A percentile compares a stretch with the other conserved stretches of the same genome.
These are phyloP conservation scores for Camelina laxa DNA, from an alignment of 345 rosid genomes.

Conservation along the genomic window DNA sequence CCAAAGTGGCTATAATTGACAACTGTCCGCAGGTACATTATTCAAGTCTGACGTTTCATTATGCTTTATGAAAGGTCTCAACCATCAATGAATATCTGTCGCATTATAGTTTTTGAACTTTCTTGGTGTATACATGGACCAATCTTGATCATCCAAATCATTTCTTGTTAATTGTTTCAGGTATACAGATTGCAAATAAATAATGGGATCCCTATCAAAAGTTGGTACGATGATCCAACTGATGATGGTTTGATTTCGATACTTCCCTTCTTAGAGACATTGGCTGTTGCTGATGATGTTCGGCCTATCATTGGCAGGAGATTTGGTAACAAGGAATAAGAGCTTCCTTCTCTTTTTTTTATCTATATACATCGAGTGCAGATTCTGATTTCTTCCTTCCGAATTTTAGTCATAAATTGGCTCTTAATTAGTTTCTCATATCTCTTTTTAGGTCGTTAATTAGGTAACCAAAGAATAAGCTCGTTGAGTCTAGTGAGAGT, in stretches of 20 bases:
- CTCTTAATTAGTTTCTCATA: constrained; percentile 35
- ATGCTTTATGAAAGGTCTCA: not conserved
- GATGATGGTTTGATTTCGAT: constrained; percentile 79
- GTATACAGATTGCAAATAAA: constrained; percentile 91
- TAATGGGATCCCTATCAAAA: constrained; percentile 96
- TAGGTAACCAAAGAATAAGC: constrained; percentile 46
- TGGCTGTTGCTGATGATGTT: constrained; percentile 86
- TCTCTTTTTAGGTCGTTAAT: constrained; percentile 40
- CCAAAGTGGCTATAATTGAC: constrained; percentile 94
- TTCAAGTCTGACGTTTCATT: constrained; percentile 11
- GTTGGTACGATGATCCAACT: constrained; percentile 94
- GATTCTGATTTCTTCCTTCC: constrained; percentile 37
- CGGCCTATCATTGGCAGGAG: constrained; percentile 89
- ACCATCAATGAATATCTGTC: constrained; percentile 13
- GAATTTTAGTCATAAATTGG: constrained; percentile 38
- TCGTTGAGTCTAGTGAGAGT: constrained; percentile 36
- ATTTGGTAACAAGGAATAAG: constrained; percentile 65
- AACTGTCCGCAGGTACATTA: constrained; percentile 89
- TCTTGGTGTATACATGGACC: constrained; percentile 14
- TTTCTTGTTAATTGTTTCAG: constrained; percentile 52
- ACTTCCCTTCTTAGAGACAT: constrained; percentile 89
- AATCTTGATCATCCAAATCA: constrained; percentile 20
- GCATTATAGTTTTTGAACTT: not conserved
- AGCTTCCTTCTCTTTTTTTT: constrained; percentile 34
- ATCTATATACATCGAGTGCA: constrained; percentile 40